Evolutionary conservation across 2,329 filamentous ascomycete species (phyloP).

Genomic region (Fusarium sulawesiense): DNA sequence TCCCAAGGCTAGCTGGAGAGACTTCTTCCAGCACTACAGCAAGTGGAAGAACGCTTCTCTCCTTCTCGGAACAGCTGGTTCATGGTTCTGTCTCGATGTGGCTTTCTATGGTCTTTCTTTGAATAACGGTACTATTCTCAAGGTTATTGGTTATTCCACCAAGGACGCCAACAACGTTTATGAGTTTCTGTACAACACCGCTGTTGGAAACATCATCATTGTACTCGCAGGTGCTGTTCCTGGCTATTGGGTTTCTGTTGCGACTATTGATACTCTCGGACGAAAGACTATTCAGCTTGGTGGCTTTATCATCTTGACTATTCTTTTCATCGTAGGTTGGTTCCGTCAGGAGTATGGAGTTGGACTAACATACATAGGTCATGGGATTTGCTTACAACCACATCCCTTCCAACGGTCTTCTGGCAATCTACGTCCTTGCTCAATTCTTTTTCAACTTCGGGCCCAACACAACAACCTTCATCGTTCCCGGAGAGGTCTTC

Average conservation of each 20-base stretch:
- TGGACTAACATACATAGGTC: conserved; percentile 42
- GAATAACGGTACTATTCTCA: conserved; percentile 79
- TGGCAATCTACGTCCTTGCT: conserved; percentile 66
- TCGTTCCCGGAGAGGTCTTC: conserved; percentile 68
- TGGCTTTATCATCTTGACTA: conserved; percentile 70
- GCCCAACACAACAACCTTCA: conserved; percentile 68
- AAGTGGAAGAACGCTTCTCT: conserved; percentile 78
- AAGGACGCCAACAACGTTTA: conserved; percentile 67
- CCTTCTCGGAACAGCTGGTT: conserved; percentile 81
- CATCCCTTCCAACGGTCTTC: conserved; percentile 63
- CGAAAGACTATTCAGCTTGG: conserved; percentile 81
- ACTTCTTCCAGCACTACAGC: conserved; percentile 78
- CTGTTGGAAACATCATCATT: conserved; percentile 82
- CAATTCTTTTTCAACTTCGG: conserved; percentile 71
- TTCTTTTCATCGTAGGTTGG: conserved; percentile 62
- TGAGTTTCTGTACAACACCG: conserved; percentile 76
- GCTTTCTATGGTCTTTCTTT: conserved; percentile 77
- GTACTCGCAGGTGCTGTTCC: conserved; percentile 83
- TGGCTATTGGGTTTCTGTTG: conserved; percentile 84
- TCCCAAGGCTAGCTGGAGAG: conserved; percentile 76
- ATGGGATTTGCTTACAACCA: conserved; percentile 72
- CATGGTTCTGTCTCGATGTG: conserved; percentile 80
- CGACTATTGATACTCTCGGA: conserved; percentile 77
- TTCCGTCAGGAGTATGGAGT: accelerated
- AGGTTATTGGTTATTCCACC: conserved; percentile 75